These are phyloP conservation scores for Santalum album DNA, from an alignment of 164 flowering plant genomes.

Conservation along the genomic window DNA sequence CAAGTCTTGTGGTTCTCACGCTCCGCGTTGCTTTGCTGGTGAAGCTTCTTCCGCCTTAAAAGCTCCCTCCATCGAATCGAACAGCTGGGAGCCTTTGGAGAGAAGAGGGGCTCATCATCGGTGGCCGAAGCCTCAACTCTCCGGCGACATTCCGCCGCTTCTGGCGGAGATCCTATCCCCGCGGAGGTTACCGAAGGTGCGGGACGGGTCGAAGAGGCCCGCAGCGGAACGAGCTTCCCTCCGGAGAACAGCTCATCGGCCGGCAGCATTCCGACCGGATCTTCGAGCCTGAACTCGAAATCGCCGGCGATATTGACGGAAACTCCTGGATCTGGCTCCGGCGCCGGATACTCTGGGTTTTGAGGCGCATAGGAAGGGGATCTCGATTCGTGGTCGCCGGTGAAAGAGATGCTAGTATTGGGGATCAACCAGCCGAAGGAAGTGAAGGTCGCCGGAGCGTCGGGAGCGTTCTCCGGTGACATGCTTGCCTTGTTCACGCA, in stretches of 20 bases:
- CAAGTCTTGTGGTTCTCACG: slow-evolving; percentile 19
- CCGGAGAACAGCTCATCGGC: slow-evolving; percentile 83
- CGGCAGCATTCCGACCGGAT: slow-evolving; percentile 72
- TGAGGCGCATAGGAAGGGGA: not conserved
- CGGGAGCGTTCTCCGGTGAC: slow-evolving; percentile 45
- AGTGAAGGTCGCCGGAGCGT: slow-evolving; percentile 26
- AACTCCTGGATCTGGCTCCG: slow-evolving; percentile 17
- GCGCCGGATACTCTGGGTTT: slow-evolving; percentile 8
- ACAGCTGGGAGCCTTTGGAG: slow-evolving; percentile 91
- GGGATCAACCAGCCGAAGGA: slow-evolving; percentile 67
- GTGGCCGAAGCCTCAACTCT: slow-evolving; percentile 18
- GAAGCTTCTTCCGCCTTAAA: slow-evolving; percentile 50
- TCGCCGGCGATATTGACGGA: slow-evolving; percentile 28
- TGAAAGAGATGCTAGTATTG: slow-evolving; percentile 44
- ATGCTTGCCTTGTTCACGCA: slow-evolving; percentile 62
- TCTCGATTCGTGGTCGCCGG: slow-evolving; percentile 36
- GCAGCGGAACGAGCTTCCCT: slow-evolving; percentile 79
- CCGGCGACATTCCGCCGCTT: slow-evolving; percentile 22
- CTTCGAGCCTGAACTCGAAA: slow-evolving; percentile 80
- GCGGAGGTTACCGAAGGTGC: not conserved
- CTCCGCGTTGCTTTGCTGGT: slow-evolving; percentile 27
- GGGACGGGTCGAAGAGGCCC: slow-evolving; percentile 17
- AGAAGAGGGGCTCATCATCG: slow-evolving; percentile 56
- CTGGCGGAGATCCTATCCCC: slow-evolving; percentile 21
- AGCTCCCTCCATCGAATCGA: slow-evolving; percentile 85